Conservation (phyloP, 2,329 filamentous ascomycete species). For the Hypoxylon sp. region DNA sequence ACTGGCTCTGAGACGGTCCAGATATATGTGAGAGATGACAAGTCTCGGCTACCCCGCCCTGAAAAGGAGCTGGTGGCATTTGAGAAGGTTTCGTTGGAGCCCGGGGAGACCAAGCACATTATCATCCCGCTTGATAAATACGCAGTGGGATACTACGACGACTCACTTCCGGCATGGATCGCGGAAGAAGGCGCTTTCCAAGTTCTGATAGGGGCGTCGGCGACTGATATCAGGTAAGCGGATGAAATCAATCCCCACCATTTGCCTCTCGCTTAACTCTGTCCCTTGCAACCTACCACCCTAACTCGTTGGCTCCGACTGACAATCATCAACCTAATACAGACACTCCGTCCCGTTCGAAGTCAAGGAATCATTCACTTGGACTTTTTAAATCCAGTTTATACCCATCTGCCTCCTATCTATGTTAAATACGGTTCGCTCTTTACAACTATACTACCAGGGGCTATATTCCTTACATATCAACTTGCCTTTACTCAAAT, state of each 20-base stretch:
- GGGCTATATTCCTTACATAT: too few relatives aligned
- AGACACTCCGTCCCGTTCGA: constrained; percentile 63
- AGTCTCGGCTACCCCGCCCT: constrained; percentile 69
- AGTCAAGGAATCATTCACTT: constrained; percentile 71
- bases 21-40: constrained; percentile 71
- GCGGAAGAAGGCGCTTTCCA: constrained; percentile 71
- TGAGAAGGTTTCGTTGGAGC: constrained; percentile 67
- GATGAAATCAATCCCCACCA: constrained; percentile 9
- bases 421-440: too few relatives aligned
- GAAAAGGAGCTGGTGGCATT: constrained; percentile 77
- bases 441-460: too few relatives aligned
- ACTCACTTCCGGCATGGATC: constrained; percentile 66
- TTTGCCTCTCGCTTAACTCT: constrained; percentile 33
- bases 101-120: constrained; percentile 63
- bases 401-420: too few relatives aligned
- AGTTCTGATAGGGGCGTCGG: constrained; percentile 68
- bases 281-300: constrained; percentile 4
- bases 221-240: constrained; percentile 68
- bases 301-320: constrained; percentile 31
- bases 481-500: too few relatives aligned
- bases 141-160: constrained; percentile 70
- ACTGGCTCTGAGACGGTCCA: constrained; percentile 72
- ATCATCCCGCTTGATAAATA: constrained; percentile 58
- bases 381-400: constrained; percentile 65
- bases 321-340: constrained; percentile 31